These are phyloP conservation scores for Globisporangium cystogenes DNA, from an alignment of 352 stramenopile genomes.

Conservation along the genomic window DNA sequence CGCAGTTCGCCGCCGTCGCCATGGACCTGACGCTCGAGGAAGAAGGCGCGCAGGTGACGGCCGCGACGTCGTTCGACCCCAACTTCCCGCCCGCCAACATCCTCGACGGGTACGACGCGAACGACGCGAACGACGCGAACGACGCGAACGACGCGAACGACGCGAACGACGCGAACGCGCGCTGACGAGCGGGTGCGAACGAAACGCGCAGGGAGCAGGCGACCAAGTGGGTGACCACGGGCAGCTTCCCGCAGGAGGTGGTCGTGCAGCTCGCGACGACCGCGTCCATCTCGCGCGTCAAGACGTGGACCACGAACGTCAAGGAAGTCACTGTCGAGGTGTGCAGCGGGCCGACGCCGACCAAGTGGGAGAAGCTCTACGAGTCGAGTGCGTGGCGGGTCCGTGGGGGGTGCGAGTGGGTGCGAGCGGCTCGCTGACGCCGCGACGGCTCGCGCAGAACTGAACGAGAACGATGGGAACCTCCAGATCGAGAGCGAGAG, in stretches of 20 bases:
- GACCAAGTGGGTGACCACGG: conserved; percentile 82
- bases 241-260: conserved; percentile 77
- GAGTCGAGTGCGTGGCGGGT: conserved; percentile 61
- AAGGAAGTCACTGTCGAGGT: conserved; percentile 71
- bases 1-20: background rate
- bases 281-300: conserved; percentile 68
- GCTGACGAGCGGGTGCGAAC: too few relatives aligned
- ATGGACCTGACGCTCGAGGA: conserved; percentile 83
- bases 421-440: background rate
- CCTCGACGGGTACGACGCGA: conserved; percentile 51
- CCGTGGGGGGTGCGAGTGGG: background rate
- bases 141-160: too few relatives aligned
- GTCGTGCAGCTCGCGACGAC: conserved; percentile 75
- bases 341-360: conserved; percentile 59
- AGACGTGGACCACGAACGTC: conserved; percentile 72
- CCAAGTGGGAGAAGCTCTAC: conserved; percentile 79
- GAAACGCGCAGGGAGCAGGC: conserved; percentile 43
- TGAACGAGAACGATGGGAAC: conserved; percentile 77
- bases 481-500: conserved; percentile 75
- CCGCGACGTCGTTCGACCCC: conserved; percentile 69
- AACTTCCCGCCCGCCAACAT: conserved; percentile 72
- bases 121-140: too few relatives aligned
- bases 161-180: too few relatives aligned
- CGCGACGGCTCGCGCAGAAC: conserved; percentile 25
- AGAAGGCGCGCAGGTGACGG: conserved; percentile 76